Evolutionary conservation across 768 basidiomycete genomes (phyloP).

Genomic region (Tylopilus intermedius): DNA sequence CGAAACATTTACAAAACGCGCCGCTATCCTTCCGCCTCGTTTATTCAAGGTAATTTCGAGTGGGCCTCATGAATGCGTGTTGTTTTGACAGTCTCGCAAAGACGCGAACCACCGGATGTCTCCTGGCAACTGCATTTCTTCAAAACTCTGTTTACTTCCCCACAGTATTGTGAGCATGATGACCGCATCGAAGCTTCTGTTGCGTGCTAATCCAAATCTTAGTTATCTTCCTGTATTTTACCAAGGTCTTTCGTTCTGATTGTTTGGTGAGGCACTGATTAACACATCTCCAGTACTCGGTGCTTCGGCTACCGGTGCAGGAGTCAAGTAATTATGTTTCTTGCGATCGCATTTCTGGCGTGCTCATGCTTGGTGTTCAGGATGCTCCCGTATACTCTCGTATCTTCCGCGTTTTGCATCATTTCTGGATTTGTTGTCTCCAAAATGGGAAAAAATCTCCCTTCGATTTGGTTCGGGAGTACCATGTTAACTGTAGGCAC

Average conservation of each 20-base stretch:
- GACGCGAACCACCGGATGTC: conserved; percentile 64
- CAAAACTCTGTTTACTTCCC: conserved; percentile 61
- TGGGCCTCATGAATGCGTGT: neutral
- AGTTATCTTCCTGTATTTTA: conserved; percentile 70
- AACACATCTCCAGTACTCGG: conserved; percentile 46
- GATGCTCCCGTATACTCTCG: conserved; percentile 71
- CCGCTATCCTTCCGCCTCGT: conserved; percentile 71
- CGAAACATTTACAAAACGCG: conserved; percentile 55
- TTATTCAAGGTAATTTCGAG: conserved; percentile 52
- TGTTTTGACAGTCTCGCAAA: conserved; percentile 18
- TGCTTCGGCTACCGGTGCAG: conserved; percentile 63
- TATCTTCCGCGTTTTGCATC: conserved; percentile 47
- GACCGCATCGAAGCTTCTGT: neutral
- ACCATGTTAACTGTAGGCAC: conserved; percentile 56
- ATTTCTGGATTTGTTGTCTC: conserved; percentile 57
- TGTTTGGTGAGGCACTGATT: neutral
- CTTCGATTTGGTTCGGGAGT: conserved; percentile 60
- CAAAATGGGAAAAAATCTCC: conserved; percentile 52
- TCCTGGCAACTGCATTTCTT: conserved; percentile 53
- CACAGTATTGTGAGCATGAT: conserved; percentile 26
- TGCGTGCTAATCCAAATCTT: neutral
- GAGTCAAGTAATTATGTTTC: conserved; percentile 57
- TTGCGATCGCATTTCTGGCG: neutral
- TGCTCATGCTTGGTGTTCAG: conserved; percentile 30
- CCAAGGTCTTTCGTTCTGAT: conserved; percentile 35